Percentiles rank a stretch among this genome's conserved stretches.
Evolutionary conservation across 2,329 filamentous ascomycete species (phyloP).

Genomic region (Aspergillus costaricaensis): DNA sequence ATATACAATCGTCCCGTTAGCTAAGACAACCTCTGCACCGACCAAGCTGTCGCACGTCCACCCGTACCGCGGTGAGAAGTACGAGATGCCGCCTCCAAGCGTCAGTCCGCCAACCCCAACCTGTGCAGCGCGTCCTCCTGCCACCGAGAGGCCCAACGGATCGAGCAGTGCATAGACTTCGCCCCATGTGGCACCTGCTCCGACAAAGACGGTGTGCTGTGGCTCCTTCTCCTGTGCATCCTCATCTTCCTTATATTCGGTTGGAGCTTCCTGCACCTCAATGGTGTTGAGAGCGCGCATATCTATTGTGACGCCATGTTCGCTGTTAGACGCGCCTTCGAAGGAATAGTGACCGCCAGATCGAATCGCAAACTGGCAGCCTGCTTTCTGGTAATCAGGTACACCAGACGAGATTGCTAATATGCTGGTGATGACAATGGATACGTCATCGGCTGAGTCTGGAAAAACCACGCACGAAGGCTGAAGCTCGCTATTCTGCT

Average conservation of each 20-base stretch:
- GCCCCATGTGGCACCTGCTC: slow-evolving; percentile 17
- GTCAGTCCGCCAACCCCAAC: slow-evolving; percentile 32
- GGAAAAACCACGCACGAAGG: too few relatives aligned
- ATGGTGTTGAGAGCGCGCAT: slow-evolving; percentile 11
- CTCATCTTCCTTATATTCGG: too few relatives aligned
- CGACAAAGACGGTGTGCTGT: slow-evolving; percentile 1
- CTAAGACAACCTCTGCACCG: slow-evolving; percentile 48
- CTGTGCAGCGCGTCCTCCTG: slow-evolving; percentile 25
- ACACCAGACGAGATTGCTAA: too few relatives aligned
- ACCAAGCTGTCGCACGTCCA: slow-evolving; percentile 33
- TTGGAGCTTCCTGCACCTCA: slow-evolving; percentile 15
- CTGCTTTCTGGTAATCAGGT: too few relatives aligned
- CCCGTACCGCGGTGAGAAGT: slow-evolving; percentile 16
- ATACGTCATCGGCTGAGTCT: too few relatives aligned
- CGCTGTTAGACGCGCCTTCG: slow-evolving; percentile 17
- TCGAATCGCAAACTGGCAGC: slow-evolving; percentile 17
- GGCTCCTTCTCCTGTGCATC: too few relatives aligned
- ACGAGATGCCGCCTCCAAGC: slow-evolving; percentile 21
- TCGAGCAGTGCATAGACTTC: slow-evolving; percentile 21
- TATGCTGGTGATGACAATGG: too few relatives aligned
- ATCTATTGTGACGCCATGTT: slow-evolving; percentile 19
- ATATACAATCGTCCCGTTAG: slow-evolving; percentile 47
- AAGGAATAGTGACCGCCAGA: slow-evolving; percentile 17
- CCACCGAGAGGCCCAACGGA: slow-evolving; percentile 19
- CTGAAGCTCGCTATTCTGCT: too few relatives aligned